Base-by-base conservation (phyloP, 2,329 filamentous ascomycete genomes). In the Cercospora sp. region DNA sequence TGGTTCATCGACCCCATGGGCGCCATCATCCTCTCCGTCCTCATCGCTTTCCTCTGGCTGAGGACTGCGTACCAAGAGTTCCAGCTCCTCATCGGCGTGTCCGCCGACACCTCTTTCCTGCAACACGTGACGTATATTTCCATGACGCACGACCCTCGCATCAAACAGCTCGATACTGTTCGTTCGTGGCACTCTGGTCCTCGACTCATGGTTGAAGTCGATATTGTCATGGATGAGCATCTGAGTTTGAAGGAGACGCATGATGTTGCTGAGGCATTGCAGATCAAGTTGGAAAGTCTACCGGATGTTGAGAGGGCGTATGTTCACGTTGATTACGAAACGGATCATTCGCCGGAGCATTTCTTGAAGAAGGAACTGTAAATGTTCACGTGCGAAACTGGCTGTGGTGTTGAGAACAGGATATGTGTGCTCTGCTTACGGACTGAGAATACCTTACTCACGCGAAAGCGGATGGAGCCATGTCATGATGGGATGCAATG, bases 1-100 rank as follows among this genome's bases (percentile, higher is more conserved):
- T 97, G 94, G 94, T 98, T 93, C 92, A 89, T 99, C 72, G 95
- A 99, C 81, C 93, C 95, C 0, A 89, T 91, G 82, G 95, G 95
- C 53, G 94, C 95, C 74, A 91, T 98, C 73, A 79, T 95, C 18
- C 84, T 98, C 40, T 96, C 92, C 1, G 79, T 90, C 9, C 79
- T 97, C 45, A 94, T 98, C 76, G 89, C 91, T 28, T 82, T 81
- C 61, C 85, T 97, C 69, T 99, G 95, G 95, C 83, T 93, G 42
- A 86, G 88, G 69, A 97, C 94, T 0, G 93, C 94, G 0, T 96
- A 93, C 75, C 85, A 86, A 66, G 94, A 99, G 81, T 98, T 98
- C 80, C 85, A 97, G 78, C 85, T 97, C 36, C 86, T 99, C 6
- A 93, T 99, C 59, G 95, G 95, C 59, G 91, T 97, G 2, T 91